A percentile compares a stretch with the other conserved stretches of the same genome.
Conservation (phyloP, 148 eudicot species). For the Amaranthus palmeri region DNA sequence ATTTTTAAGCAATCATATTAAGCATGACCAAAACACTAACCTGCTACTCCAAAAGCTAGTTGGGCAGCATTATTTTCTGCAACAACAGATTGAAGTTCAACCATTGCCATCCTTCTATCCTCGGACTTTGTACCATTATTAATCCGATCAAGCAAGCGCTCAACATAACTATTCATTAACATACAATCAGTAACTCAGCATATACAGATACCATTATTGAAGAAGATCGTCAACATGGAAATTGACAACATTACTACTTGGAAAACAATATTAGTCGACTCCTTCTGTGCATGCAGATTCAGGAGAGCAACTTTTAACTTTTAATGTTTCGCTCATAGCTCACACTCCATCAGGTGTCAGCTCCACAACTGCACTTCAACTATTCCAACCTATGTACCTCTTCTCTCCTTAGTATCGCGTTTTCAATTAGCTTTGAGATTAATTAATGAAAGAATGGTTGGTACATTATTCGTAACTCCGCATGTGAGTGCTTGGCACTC, state of each 20-base stretch:
- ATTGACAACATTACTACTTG: neutral
- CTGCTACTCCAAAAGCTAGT: constrained; percentile 97
- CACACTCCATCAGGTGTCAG: neutral
- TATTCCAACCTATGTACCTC: neutral
- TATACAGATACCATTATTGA: neutral
- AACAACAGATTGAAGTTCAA: constrained; percentile 90
- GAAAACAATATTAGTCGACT: constrained; percentile 4
- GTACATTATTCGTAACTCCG: too few species aligned
- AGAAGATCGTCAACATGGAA: neutral
- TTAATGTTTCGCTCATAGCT: neutral
- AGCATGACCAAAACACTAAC: constrained; percentile 36
- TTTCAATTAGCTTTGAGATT: too few species aligned
- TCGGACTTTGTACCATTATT: constrained; percentile 84
- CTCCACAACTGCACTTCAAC: neutral
- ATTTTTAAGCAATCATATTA: constrained; percentile 2
- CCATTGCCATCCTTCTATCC: constrained; percentile 83
- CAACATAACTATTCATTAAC: constrained; percentile 61
- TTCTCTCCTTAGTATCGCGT: neutral
- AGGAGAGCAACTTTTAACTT: neutral
- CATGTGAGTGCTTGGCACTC: too few species aligned
- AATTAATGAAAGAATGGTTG: neutral
- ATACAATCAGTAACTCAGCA: constrained; percentile 9
- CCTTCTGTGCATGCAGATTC: neutral
- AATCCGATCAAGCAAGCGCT: constrained; percentile 91
- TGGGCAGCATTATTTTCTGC: constrained; percentile 90